phyloP scores from a whole-genome alignment of 305 asterid species.

The Ajuga reptans region DNA sequence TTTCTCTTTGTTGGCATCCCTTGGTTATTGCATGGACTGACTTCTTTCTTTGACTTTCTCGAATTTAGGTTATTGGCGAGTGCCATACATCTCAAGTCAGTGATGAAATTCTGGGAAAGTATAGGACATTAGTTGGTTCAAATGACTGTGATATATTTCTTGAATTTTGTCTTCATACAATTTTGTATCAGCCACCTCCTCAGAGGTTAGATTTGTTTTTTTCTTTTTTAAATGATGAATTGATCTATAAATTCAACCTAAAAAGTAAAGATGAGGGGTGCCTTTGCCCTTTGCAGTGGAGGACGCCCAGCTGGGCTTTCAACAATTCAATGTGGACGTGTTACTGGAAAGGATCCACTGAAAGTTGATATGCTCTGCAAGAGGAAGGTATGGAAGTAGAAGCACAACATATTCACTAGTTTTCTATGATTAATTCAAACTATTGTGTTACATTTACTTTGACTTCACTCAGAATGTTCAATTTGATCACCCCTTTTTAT shows the following conservation, averaged over 20 bases:
- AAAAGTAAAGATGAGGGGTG: constrained; percentile 27
- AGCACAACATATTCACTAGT: constrained; percentile 4
- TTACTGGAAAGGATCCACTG: constrained; percentile 68
- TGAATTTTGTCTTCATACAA: constrained; percentile 78
- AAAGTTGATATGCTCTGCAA: constrained; percentile 40
- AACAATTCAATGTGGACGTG: constrained; percentile 61
- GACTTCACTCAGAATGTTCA: constrained; percentile 7
- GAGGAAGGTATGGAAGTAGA: constrained; percentile 50
- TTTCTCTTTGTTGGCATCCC: constrained; percentile 9
- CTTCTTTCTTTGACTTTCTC: constrained; percentile 15
- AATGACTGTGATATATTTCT: constrained; percentile 64
- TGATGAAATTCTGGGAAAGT: constrained; percentile 53
- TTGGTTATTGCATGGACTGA: constrained; percentile 20
- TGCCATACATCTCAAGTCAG: constrained; percentile 59
- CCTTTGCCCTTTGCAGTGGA: constrained; percentile 47
- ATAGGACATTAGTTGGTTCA: constrained; percentile 45
- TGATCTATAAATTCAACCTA: constrained; percentile 9
- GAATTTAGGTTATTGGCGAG: constrained; percentile 80
- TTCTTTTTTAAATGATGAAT: constrained; percentile 10
- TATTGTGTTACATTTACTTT: constrained; percentile 7
- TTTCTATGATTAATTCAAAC: constrained; percentile 2
- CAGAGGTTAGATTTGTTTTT: constrained; percentile 51
- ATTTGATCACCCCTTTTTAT: constrained; percentile 3
- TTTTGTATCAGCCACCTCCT: constrained; percentile 71
- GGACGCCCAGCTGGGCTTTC: constrained; percentile 80